Base-by-base conservation (phyloP, 2,329 filamentous ascomycete genomes). In the Teratosphaeria viscida region DNA sequence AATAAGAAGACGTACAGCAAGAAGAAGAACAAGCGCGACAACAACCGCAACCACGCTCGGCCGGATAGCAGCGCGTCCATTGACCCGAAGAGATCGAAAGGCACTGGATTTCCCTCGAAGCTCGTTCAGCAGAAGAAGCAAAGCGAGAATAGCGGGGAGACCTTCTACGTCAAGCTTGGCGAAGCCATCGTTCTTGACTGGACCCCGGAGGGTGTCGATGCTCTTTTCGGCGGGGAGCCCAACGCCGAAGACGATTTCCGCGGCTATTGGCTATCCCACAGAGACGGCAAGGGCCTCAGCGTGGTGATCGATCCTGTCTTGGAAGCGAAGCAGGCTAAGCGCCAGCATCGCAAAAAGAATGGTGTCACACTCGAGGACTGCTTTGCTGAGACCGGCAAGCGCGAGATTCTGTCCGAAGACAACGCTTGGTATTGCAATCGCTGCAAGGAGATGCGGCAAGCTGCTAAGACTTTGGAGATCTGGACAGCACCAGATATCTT, bases 401-500 rank as follows among this genome's bases (percentile, higher is more conserved):
- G 92, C 61, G 94, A 99, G 74, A 85, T 96, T 14, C 79, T 99
- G 4, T 96, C 92, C 0, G 90, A 96, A 72, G 89, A 95, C 70
- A 95, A 99, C 72, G 92, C 90, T 61, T 99, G 94, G 94, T 97
- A 95, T 72, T 99, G 94, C 71, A 92, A 90, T 59, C 85, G 90
- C 34, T 99, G 94, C 81, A 97, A 97, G 73, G 90, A 96, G 68
- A 88, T 95, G 68, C 85, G 90, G 16, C 86, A 90, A 61, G 94
- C 94, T 23, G 92, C 87, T 76, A 99, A 99, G 79, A 96, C 94
- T 69, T 90, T 99, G 57, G 92, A 97, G 70, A 83, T 99, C 19
- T 99, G 94, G 94, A 96, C 92, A 70, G 87, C 89, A 2, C 94
- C 94, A 0, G 94, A 99, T 72, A 95, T 97, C 62, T 82, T 99